Evolutionary conservation across 345 rosid genomes (phyloP), one percentile per base, ranked within the genome.

Genomic region (Bruguiera sexangula): DNA sequence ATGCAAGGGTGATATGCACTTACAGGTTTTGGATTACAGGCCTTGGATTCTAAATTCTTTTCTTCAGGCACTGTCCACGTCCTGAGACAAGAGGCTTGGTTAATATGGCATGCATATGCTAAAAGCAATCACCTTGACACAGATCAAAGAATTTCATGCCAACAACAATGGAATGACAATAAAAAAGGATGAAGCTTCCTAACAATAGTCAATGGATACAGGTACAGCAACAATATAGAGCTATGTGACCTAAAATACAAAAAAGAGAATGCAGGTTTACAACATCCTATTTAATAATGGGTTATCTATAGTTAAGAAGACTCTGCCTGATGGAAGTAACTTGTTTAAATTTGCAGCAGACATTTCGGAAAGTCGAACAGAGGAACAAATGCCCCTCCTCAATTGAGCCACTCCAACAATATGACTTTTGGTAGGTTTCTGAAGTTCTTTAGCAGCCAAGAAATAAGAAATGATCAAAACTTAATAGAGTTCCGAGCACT

Each of bases 11-110:
- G 20, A 34, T 1, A 67, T 19, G 37, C 39, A 80, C 90, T 84
- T 73, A 86, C 88, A 67, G 55, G 79, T 62, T 84, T 63, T 11
- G 55, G 36, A 75, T 79, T 68, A 63, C 83, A 72, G 62, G 52
- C 70, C 71, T 27, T 61, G 39, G 74, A 54, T 60, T 63, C 74
- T 68, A 69, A 57, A 36, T 48, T 54, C 53, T 21, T 29, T 55
- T 30, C 59, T 62, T 84, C 75, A 30, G 84, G 84, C 57, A 75
- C 62, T 18, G 30, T 68, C 88, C 87, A 83, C 71, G 77, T 77
- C 81, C 84, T 85, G 84, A 62, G 20, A 62, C 69, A 73, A 62
- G 16, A 68, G 13, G 60, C 48, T 53, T 34, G 15, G 46, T 76
- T 62, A 75, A 75, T n/a, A 67, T n/a, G 22, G 29, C 60, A 39